Percentiles rank a stretch among this genome's conserved stretches.
Evolutionary conservation across 768 basidiomycete genomes (phyloP).

Genomic region (Harrya chromipes): DNA sequence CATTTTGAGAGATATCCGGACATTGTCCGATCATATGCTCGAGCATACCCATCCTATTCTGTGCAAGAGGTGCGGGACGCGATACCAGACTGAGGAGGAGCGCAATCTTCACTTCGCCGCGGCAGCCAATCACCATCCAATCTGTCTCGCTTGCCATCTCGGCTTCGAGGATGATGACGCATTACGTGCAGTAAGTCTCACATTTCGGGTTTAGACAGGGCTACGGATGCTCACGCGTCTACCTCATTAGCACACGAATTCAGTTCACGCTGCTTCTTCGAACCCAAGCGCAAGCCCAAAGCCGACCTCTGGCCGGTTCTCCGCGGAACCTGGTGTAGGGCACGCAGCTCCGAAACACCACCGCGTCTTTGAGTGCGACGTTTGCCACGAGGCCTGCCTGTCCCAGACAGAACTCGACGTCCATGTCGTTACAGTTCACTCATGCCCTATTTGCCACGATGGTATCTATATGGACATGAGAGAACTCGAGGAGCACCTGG

Average conservation of each 20-base stretch:
- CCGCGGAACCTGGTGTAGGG: conserved; percentile 7
- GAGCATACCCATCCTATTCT: conserved; percentile 26
- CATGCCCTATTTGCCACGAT: conserved; percentile 33
- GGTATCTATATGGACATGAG: conserved; percentile 26
- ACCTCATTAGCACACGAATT: conserved; percentile 17
- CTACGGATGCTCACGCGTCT: conserved; percentile 8
- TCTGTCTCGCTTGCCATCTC: conserved; percentile 30
- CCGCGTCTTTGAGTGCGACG: conserved; percentile 16
- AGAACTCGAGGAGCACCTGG: conserved; percentile 28
- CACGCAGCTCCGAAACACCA: conserved; percentile 1
- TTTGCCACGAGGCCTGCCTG: conserved; percentile 22
- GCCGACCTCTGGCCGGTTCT: conserved; percentile 9
- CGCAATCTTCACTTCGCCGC: conserved; percentile 37
- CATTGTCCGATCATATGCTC: conserved; percentile 28
- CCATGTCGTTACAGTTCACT: conserved; percentile 29
- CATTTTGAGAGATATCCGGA: conserved; percentile 25
- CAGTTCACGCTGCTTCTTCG: conserved; percentile 14
- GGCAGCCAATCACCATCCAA: conserved; percentile 36
- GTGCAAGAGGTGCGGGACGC: conserved; percentile 31
- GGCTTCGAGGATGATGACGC: conserved; percentile 36
- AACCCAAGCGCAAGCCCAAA: conserved; percentile 10
- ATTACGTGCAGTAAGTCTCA: conserved; percentile 28
- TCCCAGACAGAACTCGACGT: conserved; percentile 29
- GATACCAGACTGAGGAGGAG: conserved; percentile 35
- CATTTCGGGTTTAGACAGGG: conserved; percentile 4